Evolutionary conservation across 768 basidiomycete genomes (phyloP), one percentile per base, ranked within the genome.

Genomic region (Boletus rubescentipes): DNA sequence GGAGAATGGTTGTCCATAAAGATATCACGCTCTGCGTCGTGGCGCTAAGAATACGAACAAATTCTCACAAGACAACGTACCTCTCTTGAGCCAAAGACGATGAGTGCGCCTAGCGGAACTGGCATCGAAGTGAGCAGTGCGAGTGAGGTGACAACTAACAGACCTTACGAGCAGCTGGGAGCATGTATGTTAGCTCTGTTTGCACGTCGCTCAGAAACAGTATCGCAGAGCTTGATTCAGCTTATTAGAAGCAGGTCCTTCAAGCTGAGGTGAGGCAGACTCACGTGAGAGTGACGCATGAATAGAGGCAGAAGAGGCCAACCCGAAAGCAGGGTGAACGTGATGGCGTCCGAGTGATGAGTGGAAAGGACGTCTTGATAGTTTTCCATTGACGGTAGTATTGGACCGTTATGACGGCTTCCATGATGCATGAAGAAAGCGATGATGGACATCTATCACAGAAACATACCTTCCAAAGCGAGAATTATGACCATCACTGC

Each of bases 51-150:
- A 52, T 11, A 49, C 15, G 30, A 46, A 38, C 6, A 15, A 23
- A 20, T 21, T 45, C 29, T 23, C 26, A 10, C 18, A 1, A 36
- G 43, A 45, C n/a, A 16, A 38, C 55, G 40, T 53, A 78, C 83
- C 73, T 71, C 74, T 56, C 81, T 80, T 8, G 74, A 68, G 30
- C 77, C 82, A 60, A 84, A 80, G 6, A 82, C 63, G 32, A 80
- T 45, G 45, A 77, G 72, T 4, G 78, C 76, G 0, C 69, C 73
- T 16, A 83, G 61, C 0, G 83, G 83, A 21, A 85, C 82, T 83
- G 51, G 11, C 51, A 47, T 10, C 51, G 7, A 46, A 51, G 26
- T 61, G 42, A 60, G 54, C 18, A 20, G 14, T 9, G 35, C 8
- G 11, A 39, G 15, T n/a, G 30, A 30, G 5, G 16, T 44, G 39